phyloP scores from a whole-genome alignment of 768 basidiomycete genomes.

The Collybiopsis luxurians region DNA sequence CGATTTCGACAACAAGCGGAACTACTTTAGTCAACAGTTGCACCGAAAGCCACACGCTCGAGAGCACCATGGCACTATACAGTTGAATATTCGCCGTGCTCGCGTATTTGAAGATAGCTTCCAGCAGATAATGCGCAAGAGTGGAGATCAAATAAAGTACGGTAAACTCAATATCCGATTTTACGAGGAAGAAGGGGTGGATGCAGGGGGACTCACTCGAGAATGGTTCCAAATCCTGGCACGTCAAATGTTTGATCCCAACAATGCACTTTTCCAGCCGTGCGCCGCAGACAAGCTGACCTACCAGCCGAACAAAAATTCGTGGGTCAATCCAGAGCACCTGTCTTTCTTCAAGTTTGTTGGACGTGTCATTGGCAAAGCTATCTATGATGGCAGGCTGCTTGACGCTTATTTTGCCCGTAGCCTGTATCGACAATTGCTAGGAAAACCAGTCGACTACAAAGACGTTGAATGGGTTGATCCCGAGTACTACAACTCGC shows the following conservation, averaged over 20 bases:
- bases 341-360: slow-evolving; percentile 98
- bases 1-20: slow-evolving; percentile 99
- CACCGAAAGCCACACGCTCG: slow-evolving; percentile 78
- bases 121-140: slow-evolving; percentile 84
- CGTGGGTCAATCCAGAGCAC: slow-evolving; percentile 94
- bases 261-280: slow-evolving; percentile 97
- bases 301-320: slow-evolving; percentile 94
- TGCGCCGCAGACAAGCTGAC: slow-evolving; percentile 93
- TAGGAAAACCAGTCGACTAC: slow-evolving; percentile 94
- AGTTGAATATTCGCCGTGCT: slow-evolving; percentile 84
- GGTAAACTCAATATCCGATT: slow-evolving; percentile 97
- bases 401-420: slow-evolving; percentile 98
- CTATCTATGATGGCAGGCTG: slow-evolving; percentile 93
- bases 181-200: slow-evolving; percentile 96
- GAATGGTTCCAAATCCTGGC: slow-evolving; percentile 99
- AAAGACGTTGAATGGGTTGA: slow-evolving; percentile 97
- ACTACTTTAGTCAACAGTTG: slow-evolving; percentile 90
- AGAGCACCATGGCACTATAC: slow-evolving; percentile 80
- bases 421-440: slow-evolving; percentile 91
- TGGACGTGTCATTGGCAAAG: slow-evolving; percentile 95
- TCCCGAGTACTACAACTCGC: slow-evolving; percentile 96
- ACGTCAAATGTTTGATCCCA: slow-evolving; percentile 98
- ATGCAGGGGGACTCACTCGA: slow-evolving; percentile 96
- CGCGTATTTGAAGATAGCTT: slow-evolving; percentile 98
- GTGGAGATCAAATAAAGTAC: slow-evolving; percentile 95